Base-by-base conservation (phyloP, 352 stramenopile genomes). In the Phytophthora lateralis region DNA sequence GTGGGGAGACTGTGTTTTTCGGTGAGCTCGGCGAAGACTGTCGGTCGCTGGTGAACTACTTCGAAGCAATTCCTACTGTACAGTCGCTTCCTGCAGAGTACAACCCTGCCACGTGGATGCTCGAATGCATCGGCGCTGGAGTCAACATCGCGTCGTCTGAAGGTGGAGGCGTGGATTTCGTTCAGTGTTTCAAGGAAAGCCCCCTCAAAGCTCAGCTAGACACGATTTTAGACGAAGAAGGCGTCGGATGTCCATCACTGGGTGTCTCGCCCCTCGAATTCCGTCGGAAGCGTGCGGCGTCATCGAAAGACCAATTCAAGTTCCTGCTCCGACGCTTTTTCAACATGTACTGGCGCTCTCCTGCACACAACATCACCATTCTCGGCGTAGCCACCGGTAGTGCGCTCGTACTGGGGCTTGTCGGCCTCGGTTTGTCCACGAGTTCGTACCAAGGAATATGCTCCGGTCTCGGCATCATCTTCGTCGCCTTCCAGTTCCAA, bases 31-130 rank as follows among this genome's bases (percentile, higher is more conserved):
- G 56, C 30, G 18, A 60, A 17, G 52, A 75, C 14, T 61, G 51
- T 3, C 39, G 27, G 8, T 51, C 52, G 0, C 37, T 79, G 26
- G 41, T 78, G 1, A 43, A 60, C 6, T 71, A 78, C 49, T 73
- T 78, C 32, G 37, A 73, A 27, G 53, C 34, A 1, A 59, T 77
- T 55, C 65, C 70, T 12, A 54, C 21, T 10, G 48, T 58, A 9
- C 43, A 51, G n/a, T 55, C 50, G 26, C 37, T 50, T 37, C 46
- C 32, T 21, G 6, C 49, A 55, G 72, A 73, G 35, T 75, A 82
- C 56, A 94, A 94, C 45, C 82, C 84, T 24, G 82, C 82, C 9
- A 90, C 87, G 26, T 96, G 83, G 84, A 92, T 96, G 78, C 69
- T 96, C 12, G 71, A 80, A 21, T 66, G 43, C 30, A 71, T 80